Evolutionary conservation across 345 rosid genomes (phyloP), one percentile per base, ranked within the genome.

Genomic region (Aethionema arabicum): DNA sequence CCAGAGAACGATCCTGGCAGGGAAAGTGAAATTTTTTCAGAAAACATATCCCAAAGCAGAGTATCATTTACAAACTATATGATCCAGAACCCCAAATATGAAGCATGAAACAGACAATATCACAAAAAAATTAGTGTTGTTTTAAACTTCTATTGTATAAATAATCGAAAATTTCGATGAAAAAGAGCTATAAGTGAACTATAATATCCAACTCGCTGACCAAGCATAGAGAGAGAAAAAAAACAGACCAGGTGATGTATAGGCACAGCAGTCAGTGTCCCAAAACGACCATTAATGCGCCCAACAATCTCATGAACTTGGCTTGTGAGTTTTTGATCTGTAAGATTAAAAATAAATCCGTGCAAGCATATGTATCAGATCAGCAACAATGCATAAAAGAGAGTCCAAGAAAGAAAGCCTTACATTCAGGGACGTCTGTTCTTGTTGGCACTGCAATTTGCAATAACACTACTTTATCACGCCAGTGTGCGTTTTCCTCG

Each of bases 221-320:
- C 45, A 61, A 70, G 58, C 10, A 58, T 46, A 50, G 53, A 65
- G 62, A 59, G 13, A 56, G 62, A 59, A n/a, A 56, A 69, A 66
- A 57, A 75, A 76, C 79, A 70, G 11, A 90, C 99, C 96, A 95
- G 85, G 64, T 95, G 96, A 74, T 90, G 99, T 73, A 95, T 90
- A 32, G 97, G 99, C 60, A 90, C 95, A 48, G 95, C 75, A 68
- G 97, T 86, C 66, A 90, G 75, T 33, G 99, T 79, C 69, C 97
- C 99, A 86, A 95, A 95, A 68, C 99, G 85, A 40, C 99, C 99
- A 82, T 95, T 95, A 48, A 93, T 93, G 65, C 99, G 90, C 54
- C 99, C 99, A 67, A 93, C 99, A 72, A 93, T 93, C 77, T 93
- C 99, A 78, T 93, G 99, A 78, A 93, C 99, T 77, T 93, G 99